phyloP scores from a whole-genome alignment of 176 grass and related monocot species.

The Phoenix roebelenii region DNA sequence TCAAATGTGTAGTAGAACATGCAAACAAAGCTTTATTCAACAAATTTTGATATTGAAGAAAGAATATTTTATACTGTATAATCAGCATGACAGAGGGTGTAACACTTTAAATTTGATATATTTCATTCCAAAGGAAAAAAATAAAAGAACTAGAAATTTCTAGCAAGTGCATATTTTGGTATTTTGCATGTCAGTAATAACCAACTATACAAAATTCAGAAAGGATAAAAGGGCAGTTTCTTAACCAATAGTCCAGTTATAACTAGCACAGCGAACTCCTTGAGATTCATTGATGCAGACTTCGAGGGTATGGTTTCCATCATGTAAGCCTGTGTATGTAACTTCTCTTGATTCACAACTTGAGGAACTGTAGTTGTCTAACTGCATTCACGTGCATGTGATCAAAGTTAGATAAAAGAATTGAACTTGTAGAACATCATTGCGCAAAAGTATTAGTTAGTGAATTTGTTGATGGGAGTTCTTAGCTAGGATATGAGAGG shows the following conservation, averaged over 20 bases:
- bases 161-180: no score
- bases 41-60: no score
- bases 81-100: no score
- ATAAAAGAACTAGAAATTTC: no score
- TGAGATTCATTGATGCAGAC: constrained; percentile 34
- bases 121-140: no score
- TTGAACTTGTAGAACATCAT: neutral
- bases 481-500: neutral
- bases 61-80: no score
- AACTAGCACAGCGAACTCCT: constrained; percentile 38
- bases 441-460: neutral
- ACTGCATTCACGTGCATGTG: constrained; percentile 29
- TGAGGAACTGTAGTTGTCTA: constrained; percentile 41
- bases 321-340: constrained; percentile 37
- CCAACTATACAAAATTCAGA: neutral
- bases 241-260: constrained; percentile 82
- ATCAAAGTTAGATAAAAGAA: constrained; percentile 1
- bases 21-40: no score
- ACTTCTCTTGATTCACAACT: constrained; percentile 33
- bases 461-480: neutral
- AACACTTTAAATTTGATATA: no score
- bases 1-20: no score
- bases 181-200: no score
- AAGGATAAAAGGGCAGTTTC: constrained; percentile 22
- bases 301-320: constrained; percentile 57